These are phyloP conservation scores for Hyaloperonospora brassicae DNA, from an alignment of 352 stramenopile species.

Conservation along the genomic window DNA sequence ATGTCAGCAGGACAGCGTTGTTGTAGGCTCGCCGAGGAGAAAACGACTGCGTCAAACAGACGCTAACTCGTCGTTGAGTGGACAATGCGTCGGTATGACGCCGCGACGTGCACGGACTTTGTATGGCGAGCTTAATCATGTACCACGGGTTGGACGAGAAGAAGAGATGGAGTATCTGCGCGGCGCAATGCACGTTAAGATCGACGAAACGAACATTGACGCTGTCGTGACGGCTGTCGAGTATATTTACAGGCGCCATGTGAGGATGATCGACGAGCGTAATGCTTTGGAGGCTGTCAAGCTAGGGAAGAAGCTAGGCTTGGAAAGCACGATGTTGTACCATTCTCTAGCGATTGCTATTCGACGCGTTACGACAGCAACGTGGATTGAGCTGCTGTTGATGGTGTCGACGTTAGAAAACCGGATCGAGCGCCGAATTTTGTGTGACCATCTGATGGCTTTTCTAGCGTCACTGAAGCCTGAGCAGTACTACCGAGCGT, in stretches of 20 bases:
- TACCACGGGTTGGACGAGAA: neutral
- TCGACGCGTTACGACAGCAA: constrained; percentile 19
- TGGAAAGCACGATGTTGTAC: constrained; percentile 32
- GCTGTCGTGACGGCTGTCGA: constrained; percentile 45
- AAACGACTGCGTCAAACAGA: constrained; percentile 18
- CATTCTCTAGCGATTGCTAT: constrained; percentile 36
- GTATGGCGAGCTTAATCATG: constrained; percentile 9
- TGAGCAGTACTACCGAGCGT: constrained; percentile 15
- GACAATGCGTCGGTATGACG: constrained; percentile 5
- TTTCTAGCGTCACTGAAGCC: constrained; percentile 21
- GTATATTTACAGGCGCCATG: constrained; percentile 44
- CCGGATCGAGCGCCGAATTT: constrained; percentile 10
- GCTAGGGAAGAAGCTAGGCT: constrained; percentile 38
- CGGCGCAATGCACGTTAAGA: constrained; percentile 35
- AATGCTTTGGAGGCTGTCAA: constrained; percentile 32
- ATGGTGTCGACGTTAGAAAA: constrained; percentile 18
- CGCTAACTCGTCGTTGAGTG: constrained; percentile 9
- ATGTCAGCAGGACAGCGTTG: constrained; percentile 5
- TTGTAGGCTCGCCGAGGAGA: constrained; percentile 6
- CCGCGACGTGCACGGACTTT: constrained; percentile 15
- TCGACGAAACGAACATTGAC: constrained; percentile 28
- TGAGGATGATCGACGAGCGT: constrained; percentile 24
- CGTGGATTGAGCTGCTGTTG: constrained; percentile 47
- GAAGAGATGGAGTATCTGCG: constrained; percentile 2
- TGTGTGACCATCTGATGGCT: constrained; percentile 23